phyloP scores from a whole-genome alignment of 1,284 basidiomycete species.

The Cystobasidium pallidum region DNA sequence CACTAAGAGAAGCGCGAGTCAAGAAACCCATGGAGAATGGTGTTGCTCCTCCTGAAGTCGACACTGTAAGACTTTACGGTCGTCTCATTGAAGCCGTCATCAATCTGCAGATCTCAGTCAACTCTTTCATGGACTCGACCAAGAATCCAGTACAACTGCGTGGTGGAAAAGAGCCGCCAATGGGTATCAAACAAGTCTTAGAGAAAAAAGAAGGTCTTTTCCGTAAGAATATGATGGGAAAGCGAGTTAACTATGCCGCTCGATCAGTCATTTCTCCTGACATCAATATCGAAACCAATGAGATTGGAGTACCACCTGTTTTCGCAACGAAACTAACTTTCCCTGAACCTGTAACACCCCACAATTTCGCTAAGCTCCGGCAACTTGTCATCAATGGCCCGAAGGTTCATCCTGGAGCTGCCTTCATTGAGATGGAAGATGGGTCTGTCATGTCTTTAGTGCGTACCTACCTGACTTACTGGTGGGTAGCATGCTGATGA shows the following conservation, averaged over 20 bases:
- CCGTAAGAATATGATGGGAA: conserved; percentile 99
- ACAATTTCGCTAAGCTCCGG: conserved; percentile 86
- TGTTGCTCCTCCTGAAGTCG: conserved; percentile 50
- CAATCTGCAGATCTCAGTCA: conserved; percentile 91
- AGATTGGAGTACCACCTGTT: conserved; percentile 97
- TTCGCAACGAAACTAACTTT: conserved; percentile 97
- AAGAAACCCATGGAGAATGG: conserved; percentile 60
- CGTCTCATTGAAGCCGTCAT: conserved; percentile 79
- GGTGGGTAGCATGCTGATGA: background rate
- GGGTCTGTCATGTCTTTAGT: conserved; percentile 82
- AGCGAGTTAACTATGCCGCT: conserved; percentile 98
- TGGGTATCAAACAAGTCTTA: conserved; percentile 92
- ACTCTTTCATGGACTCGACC: conserved; percentile 95
- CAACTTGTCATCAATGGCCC: conserved; percentile 92
- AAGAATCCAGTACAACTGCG: conserved; percentile 87
- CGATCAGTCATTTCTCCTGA: conserved; percentile 99
- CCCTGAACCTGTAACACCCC: conserved; percentile 92
- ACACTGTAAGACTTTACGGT: conserved; percentile 67
- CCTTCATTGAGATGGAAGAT: conserved; percentile 93
- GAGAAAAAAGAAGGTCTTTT: conserved; percentile 99
- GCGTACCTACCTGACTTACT: conserved; percentile 48
- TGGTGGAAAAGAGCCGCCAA: conserved; percentile 88
- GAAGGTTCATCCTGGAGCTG: conserved; percentile 86
- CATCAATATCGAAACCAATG: conserved; percentile 98
- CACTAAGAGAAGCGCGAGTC: conserved; percentile 66